These are phyloP conservation scores for Paramecium pentaurelia DNA, from an alignment of 73 alveolate species.

Conservation along the genomic window DNA sequence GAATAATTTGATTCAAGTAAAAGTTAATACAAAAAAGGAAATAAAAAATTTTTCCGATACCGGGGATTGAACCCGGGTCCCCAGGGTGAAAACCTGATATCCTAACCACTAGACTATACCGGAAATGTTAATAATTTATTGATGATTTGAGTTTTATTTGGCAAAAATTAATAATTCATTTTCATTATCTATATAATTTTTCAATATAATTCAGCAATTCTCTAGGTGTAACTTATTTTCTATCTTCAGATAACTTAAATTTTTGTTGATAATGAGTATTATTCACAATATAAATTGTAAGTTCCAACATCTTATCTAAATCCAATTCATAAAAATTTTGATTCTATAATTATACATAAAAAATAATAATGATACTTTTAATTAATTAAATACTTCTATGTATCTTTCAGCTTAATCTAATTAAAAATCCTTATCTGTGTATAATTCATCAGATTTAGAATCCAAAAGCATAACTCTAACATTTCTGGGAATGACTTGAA, in stretches of 20 bases:
- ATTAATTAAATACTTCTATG: not conserved
- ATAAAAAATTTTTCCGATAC: slow-evolving; percentile 44
- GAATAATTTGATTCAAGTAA: not conserved
- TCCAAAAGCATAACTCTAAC: slow-evolving; percentile 36
- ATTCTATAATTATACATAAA: not conserved
- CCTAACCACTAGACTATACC: slow-evolving; percentile 58
- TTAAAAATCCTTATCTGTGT: slow-evolving; percentile 8
- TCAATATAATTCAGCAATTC: slow-evolving; percentile 27
- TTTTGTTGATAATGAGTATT: slow-evolving; percentile 24
- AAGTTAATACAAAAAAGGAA: not conserved
- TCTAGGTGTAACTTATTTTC: not conserved
- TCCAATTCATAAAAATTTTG: slow-evolving; percentile 15
- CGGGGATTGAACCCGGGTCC: slow-evolving; percentile 62
- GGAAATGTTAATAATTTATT: not conserved
- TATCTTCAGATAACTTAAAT: not conserved
- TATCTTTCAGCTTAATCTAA: slow-evolving; percentile 2
- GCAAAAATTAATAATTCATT: not conserved
- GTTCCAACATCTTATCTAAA: not conserved
- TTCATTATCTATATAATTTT: slow-evolving; percentile 28
- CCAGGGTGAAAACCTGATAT: slow-evolving; percentile 60
- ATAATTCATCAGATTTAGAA: slow-evolving; percentile 37
- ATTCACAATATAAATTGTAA: slow-evolving; percentile 43
- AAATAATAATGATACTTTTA: not conserved
- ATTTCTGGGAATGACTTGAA: slow-evolving; percentile 31
- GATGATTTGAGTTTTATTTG: not conserved